phyloP scores from a whole-genome alignment of 2,329 filamentous ascomycete species.

The Penicillium sp. region DNA sequence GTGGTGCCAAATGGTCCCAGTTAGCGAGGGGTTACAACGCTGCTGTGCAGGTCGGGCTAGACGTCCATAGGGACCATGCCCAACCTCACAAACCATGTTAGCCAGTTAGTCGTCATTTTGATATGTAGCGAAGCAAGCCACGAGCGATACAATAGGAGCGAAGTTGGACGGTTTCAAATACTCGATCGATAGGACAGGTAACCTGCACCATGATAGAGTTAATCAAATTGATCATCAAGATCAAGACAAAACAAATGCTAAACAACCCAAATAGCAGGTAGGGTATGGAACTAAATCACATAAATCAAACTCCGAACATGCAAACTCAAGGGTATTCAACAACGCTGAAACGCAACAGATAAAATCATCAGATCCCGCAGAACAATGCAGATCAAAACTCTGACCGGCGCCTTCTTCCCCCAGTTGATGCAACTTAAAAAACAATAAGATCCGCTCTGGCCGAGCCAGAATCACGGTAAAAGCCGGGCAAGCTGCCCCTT shows the following conservation, averaged over 20 bases:
- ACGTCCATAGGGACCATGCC: not conserved
- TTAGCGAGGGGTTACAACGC: not conserved
- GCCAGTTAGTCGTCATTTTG: not conserved
- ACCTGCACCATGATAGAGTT: slow-evolving; percentile 21
- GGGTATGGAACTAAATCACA: slow-evolving; percentile 16
- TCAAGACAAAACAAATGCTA: slow-evolving; percentile 10
- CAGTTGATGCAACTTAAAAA: not conserved
- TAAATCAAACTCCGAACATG: slow-evolving; percentile 4
- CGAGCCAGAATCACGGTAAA: not conserved
- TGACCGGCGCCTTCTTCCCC: not conserved
- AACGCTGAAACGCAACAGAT: not conserved
- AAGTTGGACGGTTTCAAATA: slow-evolving; percentile 17
- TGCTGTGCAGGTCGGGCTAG: not conserved
- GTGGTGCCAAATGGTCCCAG: not conserved
- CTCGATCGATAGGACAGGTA: slow-evolving; percentile 19
- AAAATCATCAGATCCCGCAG: not conserved
- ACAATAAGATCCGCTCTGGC: not conserved
- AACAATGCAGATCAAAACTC: not conserved
- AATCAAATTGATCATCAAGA: slow-evolving; percentile 20
- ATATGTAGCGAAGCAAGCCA: not conserved
- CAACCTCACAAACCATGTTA: not conserved
- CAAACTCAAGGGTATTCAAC: not conserved
- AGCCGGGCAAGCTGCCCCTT: not conserved
- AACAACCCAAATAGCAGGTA: slow-evolving; percentile 7
- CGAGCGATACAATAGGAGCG: slow-evolving; percentile 1